A percentile compares a stretch with the other conserved stretches of the same genome.
These are phyloP conservation scores for Nicotiana otophora DNA, from an alignment of 257 asterid species.

Conservation along the genomic window DNA sequence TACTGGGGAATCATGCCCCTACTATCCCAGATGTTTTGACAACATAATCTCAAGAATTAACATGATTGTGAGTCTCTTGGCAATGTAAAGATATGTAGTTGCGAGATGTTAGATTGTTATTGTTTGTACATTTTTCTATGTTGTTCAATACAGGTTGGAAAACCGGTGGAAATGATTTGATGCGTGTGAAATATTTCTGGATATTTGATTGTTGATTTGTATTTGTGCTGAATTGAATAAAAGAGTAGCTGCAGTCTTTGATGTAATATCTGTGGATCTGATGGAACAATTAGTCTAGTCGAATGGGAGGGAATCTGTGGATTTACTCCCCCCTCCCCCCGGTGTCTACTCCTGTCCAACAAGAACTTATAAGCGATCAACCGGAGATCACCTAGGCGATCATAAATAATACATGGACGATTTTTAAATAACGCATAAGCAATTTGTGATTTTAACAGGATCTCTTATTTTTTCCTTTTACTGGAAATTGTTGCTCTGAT, in stretches of 20 bases:
- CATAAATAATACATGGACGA: no score
- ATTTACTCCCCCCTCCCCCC: neutral
- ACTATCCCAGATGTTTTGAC: conserved; percentile 70
- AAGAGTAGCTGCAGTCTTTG: neutral
- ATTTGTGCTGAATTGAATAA: neutral
- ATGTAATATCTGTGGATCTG: neutral
- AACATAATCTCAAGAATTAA: conserved; percentile 29
- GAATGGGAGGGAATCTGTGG: neutral
- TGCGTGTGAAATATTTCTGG: neutral
- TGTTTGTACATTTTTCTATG: neutral
- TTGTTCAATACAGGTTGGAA: neutral
- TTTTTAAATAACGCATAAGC: no score
- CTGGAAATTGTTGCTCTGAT: no score
- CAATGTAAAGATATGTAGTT: neutral
- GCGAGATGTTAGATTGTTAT: neutral
- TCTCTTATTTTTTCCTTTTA: no score
- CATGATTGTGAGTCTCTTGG: neutral
- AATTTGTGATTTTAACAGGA: no score
- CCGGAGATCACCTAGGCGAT: no score
- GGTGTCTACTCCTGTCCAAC: neutral
- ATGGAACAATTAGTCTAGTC: neutral
- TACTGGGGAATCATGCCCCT: conserved; percentile 59
- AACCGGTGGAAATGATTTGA: neutral
- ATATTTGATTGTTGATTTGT: neutral
- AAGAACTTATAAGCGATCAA: neutral